A percentile compares a stretch with the other conserved stretches of the same genome.
Evolutionary conservation across 164 flowering plant genomes (phyloP).

Genomic region (Magnolia kwangsiensis): DNA sequence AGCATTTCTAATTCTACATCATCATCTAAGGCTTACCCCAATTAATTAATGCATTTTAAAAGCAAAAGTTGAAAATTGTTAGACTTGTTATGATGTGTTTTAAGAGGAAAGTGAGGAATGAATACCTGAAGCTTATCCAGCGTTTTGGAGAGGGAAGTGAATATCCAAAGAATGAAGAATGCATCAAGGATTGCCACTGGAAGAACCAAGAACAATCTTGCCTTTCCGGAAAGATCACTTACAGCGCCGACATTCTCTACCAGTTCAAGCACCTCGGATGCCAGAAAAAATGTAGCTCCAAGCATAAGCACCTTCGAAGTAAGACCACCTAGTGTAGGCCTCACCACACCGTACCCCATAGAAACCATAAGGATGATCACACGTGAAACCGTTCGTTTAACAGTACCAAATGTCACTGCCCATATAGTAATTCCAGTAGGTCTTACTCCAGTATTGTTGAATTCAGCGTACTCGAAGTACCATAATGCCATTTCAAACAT

Average conservation of each 20-base stretch:
- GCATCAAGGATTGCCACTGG: constrained; percentile 96
- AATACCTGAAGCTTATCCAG: constrained; percentile 92
- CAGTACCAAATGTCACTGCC: constrained; percentile 97
- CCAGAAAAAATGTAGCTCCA: constrained; percentile 83
- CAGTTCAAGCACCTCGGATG: constrained; percentile 92
- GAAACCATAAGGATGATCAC: constrained; percentile 80
- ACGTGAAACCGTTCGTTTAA: constrained; percentile 82
- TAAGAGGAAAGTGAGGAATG: not conserved
- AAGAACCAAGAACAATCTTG: constrained; percentile 81
- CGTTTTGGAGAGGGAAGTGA: constrained; percentile 87
- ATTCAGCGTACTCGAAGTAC: constrained; percentile 93
- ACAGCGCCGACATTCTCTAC: constrained; percentile 90
- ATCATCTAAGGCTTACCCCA: too few relatives aligned
- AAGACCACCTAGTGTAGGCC: constrained; percentile 95
- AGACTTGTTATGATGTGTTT: not conserved
- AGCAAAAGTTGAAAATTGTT: not conserved
- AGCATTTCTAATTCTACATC: not conserved
- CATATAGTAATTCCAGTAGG: constrained; percentile 81
- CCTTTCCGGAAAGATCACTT: constrained; percentile 87
- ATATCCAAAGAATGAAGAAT: constrained; percentile 96
- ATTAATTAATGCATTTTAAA: too few relatives aligned
- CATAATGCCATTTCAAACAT: constrained; percentile 97
- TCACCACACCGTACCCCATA: constrained; percentile 98
- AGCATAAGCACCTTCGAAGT: constrained; percentile 87
- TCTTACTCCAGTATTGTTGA: constrained; percentile 79